Conservation (phyloP, 2,329 filamentous ascomycete genomes). For the Botrytis paeoniae region DNA sequence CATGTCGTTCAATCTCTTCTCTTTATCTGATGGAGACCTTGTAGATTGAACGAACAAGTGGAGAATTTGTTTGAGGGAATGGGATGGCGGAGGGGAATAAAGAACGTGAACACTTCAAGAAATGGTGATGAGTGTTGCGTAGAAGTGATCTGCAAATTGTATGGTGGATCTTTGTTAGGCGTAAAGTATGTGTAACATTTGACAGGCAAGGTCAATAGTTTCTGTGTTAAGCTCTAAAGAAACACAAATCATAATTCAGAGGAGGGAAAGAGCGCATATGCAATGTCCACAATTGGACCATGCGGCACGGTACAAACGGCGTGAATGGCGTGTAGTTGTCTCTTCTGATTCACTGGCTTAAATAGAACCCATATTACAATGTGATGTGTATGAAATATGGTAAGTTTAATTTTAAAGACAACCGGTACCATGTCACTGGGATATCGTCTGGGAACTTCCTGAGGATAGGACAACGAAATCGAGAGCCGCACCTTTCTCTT, state of each 20-base stretch:
- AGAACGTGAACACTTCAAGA: not conserved
- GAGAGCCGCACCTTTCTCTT: conserved; percentile 5
- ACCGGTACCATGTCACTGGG: conserved; percentile 4
- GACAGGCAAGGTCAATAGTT: not conserved
- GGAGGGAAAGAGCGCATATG: not conserved
- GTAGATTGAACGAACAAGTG: not conserved
- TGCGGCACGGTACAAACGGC: not conserved
- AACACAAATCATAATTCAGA: not conserved
- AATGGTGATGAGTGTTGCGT: not conserved
- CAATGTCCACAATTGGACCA: not conserved
- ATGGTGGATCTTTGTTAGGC: not conserved
- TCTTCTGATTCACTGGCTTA: not conserved
- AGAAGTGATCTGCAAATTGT: not conserved
- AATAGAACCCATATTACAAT: not conserved
- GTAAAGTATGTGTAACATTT: not conserved
- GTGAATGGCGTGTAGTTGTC: not conserved
- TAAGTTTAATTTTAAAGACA: not conserved
- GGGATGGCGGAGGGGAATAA: not conserved
- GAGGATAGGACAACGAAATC: not conserved
- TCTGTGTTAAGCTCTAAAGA: not conserved
- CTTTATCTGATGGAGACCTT: not conserved
- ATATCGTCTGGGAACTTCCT: not conserved
- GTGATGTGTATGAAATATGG: not conserved
- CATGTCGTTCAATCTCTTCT: not conserved
- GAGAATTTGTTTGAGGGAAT: not conserved